Evolutionary conservation across 805 yeast genomes (phyloP), one percentile per base, ranked within the genome.

Genomic region (Kodamaea sagamina): DNA sequence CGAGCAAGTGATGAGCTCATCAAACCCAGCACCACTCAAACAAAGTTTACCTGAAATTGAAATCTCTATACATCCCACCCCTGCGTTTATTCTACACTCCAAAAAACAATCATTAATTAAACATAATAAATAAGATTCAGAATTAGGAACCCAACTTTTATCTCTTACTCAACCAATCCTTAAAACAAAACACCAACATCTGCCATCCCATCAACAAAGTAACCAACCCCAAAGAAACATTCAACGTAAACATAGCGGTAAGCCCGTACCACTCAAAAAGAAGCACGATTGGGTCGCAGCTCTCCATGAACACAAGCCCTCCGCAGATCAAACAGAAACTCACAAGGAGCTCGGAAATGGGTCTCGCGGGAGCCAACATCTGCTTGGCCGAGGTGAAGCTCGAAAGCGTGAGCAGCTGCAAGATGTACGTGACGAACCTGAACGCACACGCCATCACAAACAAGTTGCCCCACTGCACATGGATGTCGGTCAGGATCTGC

Each of bases 391-490:
- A 12, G 13, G 15, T 22, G 46, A 13, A 35, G 43, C 46, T 28
- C 36, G 46, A 46, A 15, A 65, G 61, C 13, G 61, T 57, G 36
- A 82, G 65, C 53, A 75, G 71, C 56, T 85, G 55, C 43, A 86
- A 54, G 3, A 78, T 36, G 53, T 82, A 81, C 0, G 96, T 84
- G 32, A 78, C 41, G 11, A 85, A 63, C 50, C 99, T 76, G 63
- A 90, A 80, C 9, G 81, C 75, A 2, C 97, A 85, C 1, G 89
- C 98, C 52, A 79, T 77, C n/a, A 90, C 77, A 45, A 93, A 73
- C 56, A 93, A 65, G 45, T 77, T 74, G 6, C 99, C 99, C 99
- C 99, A 93, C 65, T 89, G 97, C 42, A 77, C 68, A 62, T 93
- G 99, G 48, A 93, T 78, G 12, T 65, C 71, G 2, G 97, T 89